Evolutionary conservation across 805 yeast genomes (phyloP), one percentile per base, ranked within the genome.

Genomic region (Hanseniaspora clermontiae): DNA sequence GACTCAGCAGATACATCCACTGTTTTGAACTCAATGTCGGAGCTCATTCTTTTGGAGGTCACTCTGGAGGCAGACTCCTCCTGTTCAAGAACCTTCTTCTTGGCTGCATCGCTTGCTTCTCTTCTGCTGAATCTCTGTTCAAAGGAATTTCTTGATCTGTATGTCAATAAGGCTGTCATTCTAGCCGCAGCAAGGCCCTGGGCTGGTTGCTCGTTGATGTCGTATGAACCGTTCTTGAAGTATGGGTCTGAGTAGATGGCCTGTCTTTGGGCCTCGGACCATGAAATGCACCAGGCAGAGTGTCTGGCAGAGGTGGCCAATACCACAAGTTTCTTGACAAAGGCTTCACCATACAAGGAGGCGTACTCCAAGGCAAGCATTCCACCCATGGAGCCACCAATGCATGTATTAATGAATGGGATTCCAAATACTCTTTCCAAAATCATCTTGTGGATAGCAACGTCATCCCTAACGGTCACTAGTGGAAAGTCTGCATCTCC

Each of bases 331-430:
- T 78, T 73, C 58, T 77, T 77, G 37, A 93, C 95, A 65, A 79
- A 93, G 1, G 75, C 77, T 3, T 84, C 84, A 56, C 80, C 82
- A 66, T 78, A 87, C 46, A 62, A 61, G 6, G 63, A 61, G 3
- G 89, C 80, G 78, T 87, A 93, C 68, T 93, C 98, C 63, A 93
- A 72, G 0, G 90, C 88, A 47, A 89, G 72, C 97, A 93, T 93
- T 19, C 98, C 98, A 43, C 98, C 98, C 98, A 93, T 93, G 29
- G 97, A 90, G 0, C 98, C 98, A 42, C 98, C 98, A 57, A 93
- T 79, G 17, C 85, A 95, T 52, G 83, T 78, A 54, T 76, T 77
- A n/a, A 93, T 87, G 0, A 87, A 89, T 48, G 93, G 70, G 5
- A 82, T 80, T 61, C 90, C 96, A 11, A 56, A 37, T n/a, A 50